Evolutionary conservation across 1,284 basidiomycete species (phyloP), one percentile per base, ranked within the genome.

Genomic region (Coniferiporia weirii): DNA sequence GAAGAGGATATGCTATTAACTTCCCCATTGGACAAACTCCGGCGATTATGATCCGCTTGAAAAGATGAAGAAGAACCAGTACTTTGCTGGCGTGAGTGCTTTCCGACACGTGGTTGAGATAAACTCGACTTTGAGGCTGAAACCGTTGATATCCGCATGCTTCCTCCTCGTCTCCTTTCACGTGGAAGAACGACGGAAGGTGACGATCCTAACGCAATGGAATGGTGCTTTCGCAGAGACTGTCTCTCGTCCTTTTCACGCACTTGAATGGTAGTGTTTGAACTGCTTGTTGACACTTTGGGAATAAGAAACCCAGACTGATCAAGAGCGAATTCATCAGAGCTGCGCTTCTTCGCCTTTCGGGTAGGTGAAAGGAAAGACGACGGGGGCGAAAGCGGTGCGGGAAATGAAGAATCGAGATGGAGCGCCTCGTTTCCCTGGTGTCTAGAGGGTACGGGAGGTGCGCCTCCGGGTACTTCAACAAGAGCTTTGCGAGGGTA

Each of bases 291-390:
- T 1, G 67, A 64, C 36, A 74, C 77, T 67, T 85, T 87, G 12
- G 80, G 78, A 19, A 84, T 73, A 52, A 89, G 73, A 32, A 73
- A 69, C 3, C 86, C 86, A 5, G 79, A 73, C 52, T 89, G 81
- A 67, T 91, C 90, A 73, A 87, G 74, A 66, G 89, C 88, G 67
- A 91, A 91, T 69, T 91, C 90, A 61, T 90, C 89, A 2, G 89
- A 91, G 0, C 86, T 85, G 32, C 88, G 84, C 67, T 91, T 91
- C 73, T 81, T 82, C 12, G 87, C 80, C 60, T 81, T 83, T 51
- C 81, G 79, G 27, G 74, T 70, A 36, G 78, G 77, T 22, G 76
- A 72, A 56, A 73, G 64, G 66, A 87, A 89, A n/a, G 89, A 74
- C 59, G 59, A 61, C n/a, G 47, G 59, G 17, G 40, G 61, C 61